phyloP scores from a whole-genome alignment of 2,329 filamentous ascomycete species.

The Talaromyces amestolkiae region DNA sequence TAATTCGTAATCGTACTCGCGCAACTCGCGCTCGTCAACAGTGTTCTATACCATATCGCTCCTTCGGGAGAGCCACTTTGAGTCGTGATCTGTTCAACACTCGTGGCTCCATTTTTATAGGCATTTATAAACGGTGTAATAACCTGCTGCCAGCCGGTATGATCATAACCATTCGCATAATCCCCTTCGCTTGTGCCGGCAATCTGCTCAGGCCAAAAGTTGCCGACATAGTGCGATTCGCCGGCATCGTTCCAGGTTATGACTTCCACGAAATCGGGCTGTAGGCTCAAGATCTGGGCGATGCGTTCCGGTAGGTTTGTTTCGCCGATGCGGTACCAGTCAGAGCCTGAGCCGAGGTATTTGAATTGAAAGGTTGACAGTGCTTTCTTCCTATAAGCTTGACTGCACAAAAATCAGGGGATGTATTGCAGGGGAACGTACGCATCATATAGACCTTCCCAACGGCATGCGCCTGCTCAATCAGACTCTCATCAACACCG shows the following conservation, averaged over 20 bases:
- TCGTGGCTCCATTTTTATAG: slow-evolving; percentile 2
- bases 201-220: slow-evolving; percentile 17
- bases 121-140: slow-evolving; percentile 14
- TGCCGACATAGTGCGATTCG: slow-evolving; percentile 17
- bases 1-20: slow-evolving; percentile 16
- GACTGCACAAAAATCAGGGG: background rate
- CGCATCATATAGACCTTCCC: slow-evolving; percentile 18
- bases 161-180: slow-evolving; percentile 16
- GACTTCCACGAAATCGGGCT: slow-evolving; percentile 16
- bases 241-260: slow-evolving; percentile 19
- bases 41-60: slow-evolving; percentile 10
- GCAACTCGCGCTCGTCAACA: slow-evolving; percentile 11
- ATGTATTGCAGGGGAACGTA: background rate
- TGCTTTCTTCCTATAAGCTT: background rate
- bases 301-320: slow-evolving; percentile 15
- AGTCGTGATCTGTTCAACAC: background rate
- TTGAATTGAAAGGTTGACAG: slow-evolving; percentile 19
- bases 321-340: slow-evolving; percentile 18
- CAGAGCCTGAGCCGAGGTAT: slow-evolving; percentile 1
- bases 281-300: slow-evolving; percentile 8
- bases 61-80: background rate
- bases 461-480: slow-evolving; percentile 10
- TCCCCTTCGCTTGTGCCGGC: background rate
- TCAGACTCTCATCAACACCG: background rate
- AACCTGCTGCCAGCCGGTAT: slow-evolving; percentile 16